Evolutionary conservation across 1,284 basidiomycete species (phyloP).

Genomic region (Cystobasidium slooffiae): DNA sequence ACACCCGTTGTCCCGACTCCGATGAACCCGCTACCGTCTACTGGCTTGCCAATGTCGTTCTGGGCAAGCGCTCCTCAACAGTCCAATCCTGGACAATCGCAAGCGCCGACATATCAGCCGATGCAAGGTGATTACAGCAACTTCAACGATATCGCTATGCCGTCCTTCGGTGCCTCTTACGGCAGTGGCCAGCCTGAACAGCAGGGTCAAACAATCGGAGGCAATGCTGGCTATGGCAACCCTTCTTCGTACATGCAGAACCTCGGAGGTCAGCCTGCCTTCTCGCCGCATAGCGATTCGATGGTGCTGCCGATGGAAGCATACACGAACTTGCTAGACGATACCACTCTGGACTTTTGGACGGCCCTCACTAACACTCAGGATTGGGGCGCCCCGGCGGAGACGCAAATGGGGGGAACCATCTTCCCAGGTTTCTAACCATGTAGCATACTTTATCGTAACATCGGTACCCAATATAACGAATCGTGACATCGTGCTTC

Average conservation of each 20-base stretch:
- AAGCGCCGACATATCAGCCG: background rate
- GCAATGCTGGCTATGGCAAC: conserved; percentile 5
- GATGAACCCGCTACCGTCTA: conserved; percentile 6
- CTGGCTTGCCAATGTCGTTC: conserved; percentile 6
- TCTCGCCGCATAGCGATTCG: conserved; percentile 20
- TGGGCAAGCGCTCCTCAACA: background rate
- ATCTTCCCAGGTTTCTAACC: conserved; percentile 1
- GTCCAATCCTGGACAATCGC: background rate
- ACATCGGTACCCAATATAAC: background rate
- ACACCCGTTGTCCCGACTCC: background rate
- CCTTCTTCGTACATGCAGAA: conserved; percentile 7
- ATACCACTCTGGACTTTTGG: conserved; percentile 38
- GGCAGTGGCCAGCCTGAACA: background rate
- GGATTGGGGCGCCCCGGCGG: conserved; percentile 10
- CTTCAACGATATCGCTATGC: background rate
- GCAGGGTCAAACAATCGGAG: background rate
- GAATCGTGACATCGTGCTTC: background rate
- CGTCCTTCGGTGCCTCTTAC: background rate
- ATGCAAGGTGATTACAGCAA: conserved; percentile 9
- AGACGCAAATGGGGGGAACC: background rate
- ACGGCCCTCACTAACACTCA: conserved; percentile 30
- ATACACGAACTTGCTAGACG: conserved; percentile 38
- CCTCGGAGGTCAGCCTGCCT: conserved; percentile 11
- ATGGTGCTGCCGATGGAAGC: conserved; percentile 31
- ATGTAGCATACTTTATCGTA: conserved; percentile 4